Base-by-base conservation (phyloP, 2,329 filamentous ascomycete genomes). In the Monilinia aucupariae region DNA sequence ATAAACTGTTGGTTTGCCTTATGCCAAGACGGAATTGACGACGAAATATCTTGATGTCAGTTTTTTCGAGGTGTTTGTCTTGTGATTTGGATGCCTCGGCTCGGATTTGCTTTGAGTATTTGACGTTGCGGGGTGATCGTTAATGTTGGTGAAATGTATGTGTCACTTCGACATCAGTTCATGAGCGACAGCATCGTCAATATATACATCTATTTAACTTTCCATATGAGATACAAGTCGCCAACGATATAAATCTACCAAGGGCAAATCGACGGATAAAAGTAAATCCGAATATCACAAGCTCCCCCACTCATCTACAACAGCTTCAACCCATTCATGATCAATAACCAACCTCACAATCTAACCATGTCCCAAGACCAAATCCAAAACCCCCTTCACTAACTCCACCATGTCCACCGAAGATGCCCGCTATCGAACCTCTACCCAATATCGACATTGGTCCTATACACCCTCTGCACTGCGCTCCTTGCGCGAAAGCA, bases 391-490 rank as follows among this genome's bases (percentile, higher is more conserved):
- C 3, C 45, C 20, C 8, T 15, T n/a, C 20, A 15, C 10, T 22
- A 22, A 45, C 22, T n/a, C 50, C 8, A 37, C 6, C n/a, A 58
- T 62, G 60, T 47, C 60, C 17, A 45, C 70, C 39, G 94, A 99
- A 82, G 94, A 99, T 77, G 90, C 91, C 69, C 82, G 92, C 62
- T 99, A 97, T 77, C 87, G 91, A 39, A 84, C 89, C 59, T 96
- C 93, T 0, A 93, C 91, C 53, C 94, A 99, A 76, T 97, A 86
- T 74, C 85, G 90, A 50, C 82, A 96, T 64, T 99, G 94, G 94
- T 96, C 92, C 13, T 97, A 93, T 77, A 91, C 91, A 0, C 84
- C 87, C 3, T 77, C 85, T 3, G 85, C 87, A 47, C 84, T 99
- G 4, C 80, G 82, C 55, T 81, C 86, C 2, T 82, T 93, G 30